Evolutionary conservation across 2,329 filamentous ascomycete species (phyloP).

Genomic region (Botrytis cinerea): DNA sequence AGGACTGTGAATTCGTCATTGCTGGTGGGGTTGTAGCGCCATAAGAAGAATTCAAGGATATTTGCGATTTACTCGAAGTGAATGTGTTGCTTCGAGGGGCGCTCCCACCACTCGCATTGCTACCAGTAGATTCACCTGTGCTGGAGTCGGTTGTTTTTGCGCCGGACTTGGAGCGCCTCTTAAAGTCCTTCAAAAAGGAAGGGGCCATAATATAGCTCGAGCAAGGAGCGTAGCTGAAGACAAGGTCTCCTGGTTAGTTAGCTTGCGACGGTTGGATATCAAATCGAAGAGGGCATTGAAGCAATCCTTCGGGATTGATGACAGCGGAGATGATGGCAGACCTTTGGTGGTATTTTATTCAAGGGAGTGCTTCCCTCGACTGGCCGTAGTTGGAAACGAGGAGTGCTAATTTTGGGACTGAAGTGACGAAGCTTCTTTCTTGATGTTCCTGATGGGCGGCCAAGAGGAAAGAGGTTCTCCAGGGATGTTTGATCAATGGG

Average conservation of each 20-base stretch:
- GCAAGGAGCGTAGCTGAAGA: constrained; percentile 6
- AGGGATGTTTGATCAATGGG: constrained; percentile 7
- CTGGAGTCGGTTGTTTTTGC: constrained; percentile 64
- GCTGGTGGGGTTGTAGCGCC: constrained; percentile 57
- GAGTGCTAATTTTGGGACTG: constrained; percentile 1
- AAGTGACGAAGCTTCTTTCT: constrained; percentile 22
- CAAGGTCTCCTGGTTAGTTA: background rate
- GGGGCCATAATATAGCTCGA: constrained; percentile 51
- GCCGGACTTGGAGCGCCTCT: constrained; percentile 74
- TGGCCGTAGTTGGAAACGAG: background rate
- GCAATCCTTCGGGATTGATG: background rate
- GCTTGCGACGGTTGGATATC: background rate
- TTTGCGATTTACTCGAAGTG: constrained; percentile 62
- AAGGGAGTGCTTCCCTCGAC: background rate
- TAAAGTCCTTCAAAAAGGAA: constrained; percentile 73
- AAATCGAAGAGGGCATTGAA: constrained; percentile 7
- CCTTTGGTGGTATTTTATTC: background rate
- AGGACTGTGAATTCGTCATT: constrained; percentile 50
- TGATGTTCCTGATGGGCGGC: background rate
- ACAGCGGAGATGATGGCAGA: constrained; percentile 5
- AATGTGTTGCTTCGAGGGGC: constrained; percentile 43
- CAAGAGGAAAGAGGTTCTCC: constrained; percentile 14
- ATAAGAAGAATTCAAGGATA: constrained; percentile 50
- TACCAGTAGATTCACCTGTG: constrained; percentile 20
- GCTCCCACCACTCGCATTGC: constrained; percentile 46